Conservation (phyloP, 352 stramenopile genomes). For the Phytophthora palmivora region DNA sequence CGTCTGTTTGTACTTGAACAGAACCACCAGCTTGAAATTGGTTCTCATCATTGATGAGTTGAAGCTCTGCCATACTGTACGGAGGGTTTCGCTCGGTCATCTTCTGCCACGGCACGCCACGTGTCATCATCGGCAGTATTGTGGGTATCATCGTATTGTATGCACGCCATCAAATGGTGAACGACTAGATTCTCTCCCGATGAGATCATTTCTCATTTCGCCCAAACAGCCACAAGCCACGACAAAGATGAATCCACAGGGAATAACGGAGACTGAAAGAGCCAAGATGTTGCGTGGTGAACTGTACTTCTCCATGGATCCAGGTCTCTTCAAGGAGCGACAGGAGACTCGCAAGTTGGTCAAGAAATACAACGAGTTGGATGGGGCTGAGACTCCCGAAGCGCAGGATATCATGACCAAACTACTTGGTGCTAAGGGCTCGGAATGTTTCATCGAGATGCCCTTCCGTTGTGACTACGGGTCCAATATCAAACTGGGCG, state of each 20-base stretch:
- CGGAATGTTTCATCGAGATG: slow-evolving; percentile 70
- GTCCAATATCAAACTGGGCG: slow-evolving; percentile 76
- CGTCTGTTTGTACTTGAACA: neutral
- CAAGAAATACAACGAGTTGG: slow-evolving; percentile 53
- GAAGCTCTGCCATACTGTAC: no score
- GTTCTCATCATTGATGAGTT: neutral
- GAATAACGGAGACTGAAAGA: slow-evolving; percentile 44
- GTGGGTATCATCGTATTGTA: slow-evolving; percentile 2
- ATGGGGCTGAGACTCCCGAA: slow-evolving; percentile 33
- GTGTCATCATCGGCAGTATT: slow-evolving; percentile 1
- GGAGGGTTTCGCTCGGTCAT: neutral
- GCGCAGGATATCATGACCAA: slow-evolving; percentile 38
- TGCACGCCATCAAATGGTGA: slow-evolving; percentile 6
- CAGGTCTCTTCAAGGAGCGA: slow-evolving; percentile 50
- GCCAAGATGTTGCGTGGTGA: slow-evolving; percentile 71
- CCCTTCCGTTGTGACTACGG: slow-evolving; percentile 92
- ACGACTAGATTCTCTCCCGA: neutral
- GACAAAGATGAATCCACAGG: neutral
- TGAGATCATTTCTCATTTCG: slow-evolving; percentile 23
- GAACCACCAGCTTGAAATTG: neutral
- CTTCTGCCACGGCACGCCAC: neutral
- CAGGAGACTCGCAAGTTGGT: slow-evolving; percentile 40
- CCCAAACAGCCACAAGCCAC: slow-evolving; percentile 10
- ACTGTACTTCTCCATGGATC: slow-evolving; percentile 56
- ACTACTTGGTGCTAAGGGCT: slow-evolving; percentile 52